Percentiles rank a stretch among this genome's conserved stretches.
phyloP scores from a whole-genome alignment of 2,329 filamentous ascomycete species.

The Bipolaris cookei region DNA sequence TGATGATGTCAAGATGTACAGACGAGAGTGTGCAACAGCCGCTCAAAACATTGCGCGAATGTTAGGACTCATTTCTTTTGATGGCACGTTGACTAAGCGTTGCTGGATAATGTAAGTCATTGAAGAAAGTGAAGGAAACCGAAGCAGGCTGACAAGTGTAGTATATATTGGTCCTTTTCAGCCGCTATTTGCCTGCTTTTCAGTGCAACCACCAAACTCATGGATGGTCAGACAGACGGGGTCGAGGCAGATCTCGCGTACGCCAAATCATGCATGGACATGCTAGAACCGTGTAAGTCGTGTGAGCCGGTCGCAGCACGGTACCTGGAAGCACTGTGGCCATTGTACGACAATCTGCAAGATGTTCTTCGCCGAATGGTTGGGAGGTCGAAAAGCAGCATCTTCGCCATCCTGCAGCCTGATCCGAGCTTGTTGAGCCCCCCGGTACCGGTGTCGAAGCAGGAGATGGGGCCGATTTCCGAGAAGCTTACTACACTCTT shows the following conservation, averaged over 20 bases:
- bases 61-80: slow-evolving; percentile 42
- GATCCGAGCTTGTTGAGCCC: slow-evolving; percentile 36
- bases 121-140: background rate
- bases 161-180: slow-evolving; percentile 49
- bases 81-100: slow-evolving; percentile 44
- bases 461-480: slow-evolving; percentile 45
- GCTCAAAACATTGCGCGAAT: slow-evolving; percentile 47
- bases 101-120: slow-evolving; percentile 45
- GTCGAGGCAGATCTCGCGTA: slow-evolving; percentile 44
- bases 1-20: slow-evolving; percentile 37
- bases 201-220: slow-evolving; percentile 43
- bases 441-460: slow-evolving; percentile 38
- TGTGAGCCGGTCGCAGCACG: slow-evolving; percentile 43
- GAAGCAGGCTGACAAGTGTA: slow-evolving; percentile 2
- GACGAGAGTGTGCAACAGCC: slow-evolving; percentile 43
- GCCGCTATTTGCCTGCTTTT: slow-evolving; percentile 46
- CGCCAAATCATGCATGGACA: slow-evolving; percentile 46
- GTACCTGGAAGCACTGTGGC: slow-evolving; percentile 44
- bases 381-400: slow-evolving; percentile 44
- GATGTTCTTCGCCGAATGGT: slow-evolving; percentile 42
- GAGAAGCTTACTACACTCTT: slow-evolving; percentile 44
- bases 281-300: slow-evolving; percentile 40
- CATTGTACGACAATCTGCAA: slow-evolving; percentile 43
- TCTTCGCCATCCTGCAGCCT: slow-evolving; percentile 40
- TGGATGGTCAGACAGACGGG: slow-evolving; percentile 38